Conservation (phyloP, 495 filamentous ascomycete genomes). For the Tuber melanosporum region DNA sequence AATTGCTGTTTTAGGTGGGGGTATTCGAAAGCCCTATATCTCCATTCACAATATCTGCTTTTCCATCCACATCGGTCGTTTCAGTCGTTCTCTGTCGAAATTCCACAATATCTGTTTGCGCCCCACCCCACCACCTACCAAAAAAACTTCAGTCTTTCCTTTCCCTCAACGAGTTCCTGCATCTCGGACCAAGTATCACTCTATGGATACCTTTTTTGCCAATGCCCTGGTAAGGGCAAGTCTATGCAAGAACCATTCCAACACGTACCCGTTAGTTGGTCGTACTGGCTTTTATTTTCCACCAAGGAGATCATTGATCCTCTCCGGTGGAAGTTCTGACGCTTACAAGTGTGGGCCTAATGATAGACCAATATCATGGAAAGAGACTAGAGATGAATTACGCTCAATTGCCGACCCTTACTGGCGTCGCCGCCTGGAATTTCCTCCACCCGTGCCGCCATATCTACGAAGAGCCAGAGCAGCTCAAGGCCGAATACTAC, state of each 20-base stretch:
- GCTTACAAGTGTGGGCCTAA: not conserved
- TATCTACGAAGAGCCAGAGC: not conserved
- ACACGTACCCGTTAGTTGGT: slow-evolving; percentile 14
- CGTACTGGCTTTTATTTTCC: not conserved
- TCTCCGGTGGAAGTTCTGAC: slow-evolving; percentile 5
- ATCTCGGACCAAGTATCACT: not conserved
- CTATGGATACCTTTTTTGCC: slow-evolving; percentile 56
- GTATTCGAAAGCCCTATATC: slow-evolving; percentile 11
- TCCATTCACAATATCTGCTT: not conserved
- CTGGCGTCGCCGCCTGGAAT: slow-evolving; percentile 3
- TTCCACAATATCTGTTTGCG: not conserved
- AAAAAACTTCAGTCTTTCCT: not conserved
- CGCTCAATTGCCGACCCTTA: slow-evolving; percentile 26
- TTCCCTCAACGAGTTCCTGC: not conserved
- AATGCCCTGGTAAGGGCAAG: slow-evolving; percentile 59
- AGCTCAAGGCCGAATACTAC: slow-evolving; percentile 6
- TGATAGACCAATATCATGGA: slow-evolving; percentile 15
- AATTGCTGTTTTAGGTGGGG: slow-evolving; percentile 20
- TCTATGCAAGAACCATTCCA: slow-evolving; percentile 55
- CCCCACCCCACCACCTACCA: not conserved
- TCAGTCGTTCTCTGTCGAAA: slow-evolving; percentile 7
- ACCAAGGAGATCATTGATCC: slow-evolving; percentile 8
- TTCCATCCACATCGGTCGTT: not conserved
- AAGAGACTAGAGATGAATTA: slow-evolving; percentile 18
- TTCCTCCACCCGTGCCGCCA: not conserved